Conservation (phyloP, 805 yeast genomes). For the Lipomyces orientalis region DNA sequence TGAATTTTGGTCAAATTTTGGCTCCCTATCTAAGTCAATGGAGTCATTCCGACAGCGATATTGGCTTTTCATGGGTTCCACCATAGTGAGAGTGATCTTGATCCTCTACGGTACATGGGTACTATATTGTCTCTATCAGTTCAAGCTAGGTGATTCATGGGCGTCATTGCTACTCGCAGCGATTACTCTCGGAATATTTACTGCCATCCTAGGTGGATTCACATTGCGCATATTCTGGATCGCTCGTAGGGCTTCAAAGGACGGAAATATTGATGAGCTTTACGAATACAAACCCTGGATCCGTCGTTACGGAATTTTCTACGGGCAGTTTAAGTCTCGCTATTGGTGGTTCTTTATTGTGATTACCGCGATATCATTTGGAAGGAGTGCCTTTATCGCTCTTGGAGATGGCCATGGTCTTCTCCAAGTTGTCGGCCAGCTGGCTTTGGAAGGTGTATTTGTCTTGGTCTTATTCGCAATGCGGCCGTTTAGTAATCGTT, state of each 20-base stretch:
- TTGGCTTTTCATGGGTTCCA: conserved; percentile 37
- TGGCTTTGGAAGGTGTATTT: conserved; percentile 42
- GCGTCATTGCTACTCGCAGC: conserved; percentile 44
- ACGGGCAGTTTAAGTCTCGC: conserved; percentile 44
- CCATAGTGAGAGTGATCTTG: conserved; percentile 42
- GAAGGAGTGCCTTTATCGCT: conserved; percentile 45
- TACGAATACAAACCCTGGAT: conserved; percentile 45
- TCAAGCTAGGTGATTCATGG: conserved; percentile 45
- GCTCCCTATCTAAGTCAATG: conserved; percentile 23
- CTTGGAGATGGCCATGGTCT: conserved; percentile 45
- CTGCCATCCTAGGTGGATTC: conserved; percentile 39
- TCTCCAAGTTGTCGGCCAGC: conserved; percentile 45
- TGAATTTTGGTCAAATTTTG: conserved; percentile 35
- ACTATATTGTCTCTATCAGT: conserved; percentile 44
- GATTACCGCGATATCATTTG: conserved; percentile 39
- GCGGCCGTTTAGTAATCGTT: conserved; percentile 43
- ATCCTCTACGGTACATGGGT: conserved; percentile 47
- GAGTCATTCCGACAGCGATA: conserved; percentile 41
- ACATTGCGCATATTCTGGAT: conserved; percentile 41
- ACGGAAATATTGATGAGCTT: conserved; percentile 39
- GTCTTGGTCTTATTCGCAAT: conserved; percentile 34
- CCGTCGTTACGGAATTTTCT: conserved; percentile 44
- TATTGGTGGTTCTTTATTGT: conserved; percentile 47
- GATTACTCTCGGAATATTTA: conserved; percentile 41
- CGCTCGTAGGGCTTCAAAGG: conserved; percentile 40